Conservation (phyloP, 495 filamentous ascomycete genomes). For the Clavariopsis aquatica region DNA sequence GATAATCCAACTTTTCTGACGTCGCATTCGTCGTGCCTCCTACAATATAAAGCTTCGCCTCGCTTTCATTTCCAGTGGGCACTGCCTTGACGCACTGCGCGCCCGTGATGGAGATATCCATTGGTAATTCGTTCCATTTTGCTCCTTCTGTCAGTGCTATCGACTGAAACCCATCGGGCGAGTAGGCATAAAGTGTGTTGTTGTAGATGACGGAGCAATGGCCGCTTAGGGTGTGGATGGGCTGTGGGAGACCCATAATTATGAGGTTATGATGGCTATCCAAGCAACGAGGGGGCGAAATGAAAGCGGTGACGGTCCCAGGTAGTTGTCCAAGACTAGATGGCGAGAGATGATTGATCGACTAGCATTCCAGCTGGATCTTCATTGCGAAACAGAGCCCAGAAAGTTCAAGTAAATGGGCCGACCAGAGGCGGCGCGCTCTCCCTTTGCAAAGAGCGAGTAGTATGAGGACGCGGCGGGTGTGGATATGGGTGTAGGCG, state of each 20-base stretch:
- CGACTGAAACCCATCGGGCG: conserved; percentile 71
- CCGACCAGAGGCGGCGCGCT: conserved; percentile 2
- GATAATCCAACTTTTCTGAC: conserved; percentile 56
- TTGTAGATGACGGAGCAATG: conserved; percentile 82
- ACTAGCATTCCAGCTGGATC: conserved; percentile 29
- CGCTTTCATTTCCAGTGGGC: conserved; percentile 54
- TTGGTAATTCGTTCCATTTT: conserved; percentile 66
- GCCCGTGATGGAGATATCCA: conserved; percentile 68
- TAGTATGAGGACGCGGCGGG: not conserved
- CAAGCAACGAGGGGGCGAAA: not conserved
- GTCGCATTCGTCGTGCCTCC: conserved; percentile 65
- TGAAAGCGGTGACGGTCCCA: not conserved
- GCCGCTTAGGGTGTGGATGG: conserved; percentile 64
- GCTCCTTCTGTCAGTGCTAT: conserved; percentile 67
- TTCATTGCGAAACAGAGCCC: conserved; percentile 27
- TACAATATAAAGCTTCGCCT: conserved; percentile 76
- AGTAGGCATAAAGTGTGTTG: conserved; percentile 84
- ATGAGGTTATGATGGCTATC: not conserved
- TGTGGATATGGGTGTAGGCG: too few species aligned
- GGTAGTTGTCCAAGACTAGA: conserved; percentile 1
- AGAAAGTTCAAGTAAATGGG: not conserved
- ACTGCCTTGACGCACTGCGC: conserved; percentile 72
- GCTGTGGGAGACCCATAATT: conserved; percentile 46
- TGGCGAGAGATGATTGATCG: conserved; percentile 6
- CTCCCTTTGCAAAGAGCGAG: not conserved